Base-by-base conservation (phyloP, 495 filamentous ascomycete genomes). In the Sphaerosporella brunnea region DNA sequence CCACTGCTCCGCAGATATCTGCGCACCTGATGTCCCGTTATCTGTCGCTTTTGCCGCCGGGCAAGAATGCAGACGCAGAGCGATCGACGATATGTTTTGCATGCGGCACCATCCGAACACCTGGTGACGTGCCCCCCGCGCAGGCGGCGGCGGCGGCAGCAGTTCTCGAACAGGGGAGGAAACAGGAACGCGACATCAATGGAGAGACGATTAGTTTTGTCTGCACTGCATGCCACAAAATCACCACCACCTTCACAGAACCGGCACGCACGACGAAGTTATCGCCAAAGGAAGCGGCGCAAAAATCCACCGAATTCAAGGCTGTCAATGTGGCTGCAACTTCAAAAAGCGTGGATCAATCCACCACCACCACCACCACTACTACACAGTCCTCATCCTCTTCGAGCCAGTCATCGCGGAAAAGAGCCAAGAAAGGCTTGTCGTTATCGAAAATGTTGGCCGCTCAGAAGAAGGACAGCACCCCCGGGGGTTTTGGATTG, bases 401-500 rank as follows among this genome's bases (percentile, higher is more conserved):
- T 7, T 4, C 8, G 35, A 37, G 8, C 5, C 19, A 43, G 24
- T 51, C 47, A 45, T 47, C 53, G 37, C 53, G 53, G 15, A 56
- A 56, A 39, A 42, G 41, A 40, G 49, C 44, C 41, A 32, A 32
- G 18, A 5, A 7, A 37, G n/a, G n/a, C n/a, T n/a, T n/a, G n/a
- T 54, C 46, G 36, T 28, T 56, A 2, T 51, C 47, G 26, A 52
- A 45, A 2, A 50, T 56, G 36, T 28, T 56, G 28, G 52, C 51
- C 15, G 51, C 53, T n/a, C 53, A 56, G 42, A 56, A 44, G 47
- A 37, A 44, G 47, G 37, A 50, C 13, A 47, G 45, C 35, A 43
- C 36, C 39, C 34, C 19, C 19, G 51, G 53, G n/a, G 53, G 53
- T 8, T 55, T 55, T 16, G 53, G 52, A 30, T 45, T 56, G 28